Conservation (phyloP, 2,329 filamentous ascomycete species). For the Diaporthe vaccinii region DNA sequence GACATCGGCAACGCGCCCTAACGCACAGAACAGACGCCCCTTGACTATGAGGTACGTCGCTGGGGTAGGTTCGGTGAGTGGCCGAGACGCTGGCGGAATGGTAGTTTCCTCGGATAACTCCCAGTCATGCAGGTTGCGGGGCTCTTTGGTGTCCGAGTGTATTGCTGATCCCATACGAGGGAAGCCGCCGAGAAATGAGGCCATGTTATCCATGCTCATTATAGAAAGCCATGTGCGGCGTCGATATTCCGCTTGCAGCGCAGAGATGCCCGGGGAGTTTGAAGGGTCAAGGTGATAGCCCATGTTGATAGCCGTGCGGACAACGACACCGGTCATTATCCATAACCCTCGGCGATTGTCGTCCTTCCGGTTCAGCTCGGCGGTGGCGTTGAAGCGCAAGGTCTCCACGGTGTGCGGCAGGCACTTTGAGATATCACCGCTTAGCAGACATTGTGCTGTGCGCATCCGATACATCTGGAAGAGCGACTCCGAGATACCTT, state of each 20-base stretch:
- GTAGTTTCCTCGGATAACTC: constrained; percentile 65
- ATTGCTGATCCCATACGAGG: constrained; percentile 61
- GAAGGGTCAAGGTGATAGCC: constrained; percentile 65
- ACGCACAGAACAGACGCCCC: constrained; percentile 60
- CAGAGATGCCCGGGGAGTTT: constrained; percentile 51
- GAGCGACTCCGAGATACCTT: constrained; percentile 60
- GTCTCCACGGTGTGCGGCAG: constrained; percentile 66
- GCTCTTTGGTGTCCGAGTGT: constrained; percentile 63
- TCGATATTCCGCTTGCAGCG: constrained; percentile 62
- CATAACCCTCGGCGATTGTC: constrained; percentile 66
- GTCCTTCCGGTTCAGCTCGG: constrained; percentile 64
- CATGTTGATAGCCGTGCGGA: constrained; percentile 67
- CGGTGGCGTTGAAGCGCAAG: constrained; percentile 64
- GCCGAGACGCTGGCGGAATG: constrained; percentile 60
- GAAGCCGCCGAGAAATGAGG: constrained; percentile 65
- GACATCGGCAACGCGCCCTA: constrained; percentile 62
- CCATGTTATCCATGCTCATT: constrained; percentile 63
- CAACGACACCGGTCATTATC: constrained; percentile 63
- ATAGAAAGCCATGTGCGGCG: constrained; percentile 57
- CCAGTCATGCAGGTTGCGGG: constrained; percentile 67
- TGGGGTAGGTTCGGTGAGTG: constrained; percentile 63
- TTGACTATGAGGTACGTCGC: constrained; percentile 66
- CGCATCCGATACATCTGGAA: constrained; percentile 62
- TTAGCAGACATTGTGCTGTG: constrained; percentile 66
- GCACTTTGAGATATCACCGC: constrained; percentile 65